Evolutionary conservation across 1,284 basidiomycete genomes (phyloP).

Genomic region (Tilletiopsis washingtonensis): DNA sequence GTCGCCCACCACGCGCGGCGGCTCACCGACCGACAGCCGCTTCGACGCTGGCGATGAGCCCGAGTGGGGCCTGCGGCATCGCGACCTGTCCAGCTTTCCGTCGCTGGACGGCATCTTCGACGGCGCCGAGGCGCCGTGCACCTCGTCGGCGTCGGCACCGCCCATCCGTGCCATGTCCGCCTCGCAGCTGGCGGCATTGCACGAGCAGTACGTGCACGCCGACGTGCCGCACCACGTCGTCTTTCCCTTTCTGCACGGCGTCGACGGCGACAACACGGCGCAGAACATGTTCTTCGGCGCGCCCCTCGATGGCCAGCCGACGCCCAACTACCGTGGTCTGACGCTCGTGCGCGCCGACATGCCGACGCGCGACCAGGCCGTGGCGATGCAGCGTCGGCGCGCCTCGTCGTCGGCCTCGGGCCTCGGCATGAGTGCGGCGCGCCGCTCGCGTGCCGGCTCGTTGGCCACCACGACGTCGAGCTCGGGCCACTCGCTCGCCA

Average conservation of each 20-base stretch:
- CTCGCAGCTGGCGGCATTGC: constrained; percentile 26
- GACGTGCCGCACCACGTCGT: constrained; percentile 39
- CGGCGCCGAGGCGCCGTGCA: background rate
- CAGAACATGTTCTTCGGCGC: constrained; percentile 42
- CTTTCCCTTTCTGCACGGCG: constrained; percentile 44
- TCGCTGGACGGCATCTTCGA: constrained; percentile 19
- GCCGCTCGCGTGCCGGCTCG: constrained; percentile 20
- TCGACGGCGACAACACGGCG: constrained; percentile 30
- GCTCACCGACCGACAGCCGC: no score
- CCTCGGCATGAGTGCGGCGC: background rate
- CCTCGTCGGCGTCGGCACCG: constrained; percentile 8
- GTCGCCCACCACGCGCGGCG: background rate
- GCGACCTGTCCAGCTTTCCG: constrained; percentile 26
- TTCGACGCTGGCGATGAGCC: constrained; percentile 12
- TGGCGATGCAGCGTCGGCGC: constrained; percentile 11
- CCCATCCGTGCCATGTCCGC: constrained; percentile 37
- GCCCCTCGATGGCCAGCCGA: constrained; percentile 19
- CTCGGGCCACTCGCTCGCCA: background rate
- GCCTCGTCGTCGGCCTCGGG: constrained; percentile 10
- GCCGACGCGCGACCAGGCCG: constrained; percentile 23
- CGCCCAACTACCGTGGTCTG: constrained; percentile 40
- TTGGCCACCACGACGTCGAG: constrained; percentile 21
- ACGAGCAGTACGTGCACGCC: constrained; percentile 21
- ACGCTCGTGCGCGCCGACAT: constrained; percentile 43
- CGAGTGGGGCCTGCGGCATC: constrained; percentile 21